Base-by-base conservation (phyloP, 2,329 filamentous ascomycete species). In the Apiospora sp. region DNA sequence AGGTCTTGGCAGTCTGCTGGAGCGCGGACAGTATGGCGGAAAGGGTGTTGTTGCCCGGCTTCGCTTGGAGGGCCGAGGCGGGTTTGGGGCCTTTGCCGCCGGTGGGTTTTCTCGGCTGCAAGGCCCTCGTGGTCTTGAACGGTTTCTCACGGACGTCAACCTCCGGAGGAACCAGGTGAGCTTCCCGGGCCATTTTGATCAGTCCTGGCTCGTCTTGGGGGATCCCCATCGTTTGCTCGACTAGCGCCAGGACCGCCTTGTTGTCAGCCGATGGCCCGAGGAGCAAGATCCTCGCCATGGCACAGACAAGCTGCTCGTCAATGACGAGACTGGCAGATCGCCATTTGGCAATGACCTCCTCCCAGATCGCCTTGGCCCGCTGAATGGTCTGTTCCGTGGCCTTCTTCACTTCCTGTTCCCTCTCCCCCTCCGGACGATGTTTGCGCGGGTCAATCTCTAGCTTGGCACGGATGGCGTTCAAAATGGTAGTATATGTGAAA, bases 161-260 rank as follows among this genome's bases (percentile, higher is more conserved):
- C n/a, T 41, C 58, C 67, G 16, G 67, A 46, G 67, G 41, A 3
- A 43, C 30, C 41, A 37, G 43, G 41, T 68, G 67, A 27, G 67
- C 41, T 37, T 68, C 58, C 22, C 58, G 58, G 43, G 4, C 67
- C 43, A 68, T 46, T 14, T 68, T 68, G 41, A 48, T 10, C 43
- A 68, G 41, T 69, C 67, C 79, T 80, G 75, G 82, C 78, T 76
- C 86, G 76, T 81, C 86, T 75, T 90, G 89, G 46, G 92, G 90
- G 58, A 98, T 88, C 67, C 90, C 88, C 90, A 96, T 95, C 0
- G 94, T 93, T 82, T 98, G 92, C 76, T 94, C 88, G n/a, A 97
- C 83, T 27, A 98, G 85, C 51, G 89, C 89, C 30, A 98, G 87
- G 2, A 98, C 86, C 77, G 94, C 90, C 74, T 92, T 90, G 81